A percentile compares a stretch with the other conserved stretches of the same genome.
phyloP scores from a whole-genome alignment of 345 rosid species.

The Mallotus nudiflorus region DNA sequence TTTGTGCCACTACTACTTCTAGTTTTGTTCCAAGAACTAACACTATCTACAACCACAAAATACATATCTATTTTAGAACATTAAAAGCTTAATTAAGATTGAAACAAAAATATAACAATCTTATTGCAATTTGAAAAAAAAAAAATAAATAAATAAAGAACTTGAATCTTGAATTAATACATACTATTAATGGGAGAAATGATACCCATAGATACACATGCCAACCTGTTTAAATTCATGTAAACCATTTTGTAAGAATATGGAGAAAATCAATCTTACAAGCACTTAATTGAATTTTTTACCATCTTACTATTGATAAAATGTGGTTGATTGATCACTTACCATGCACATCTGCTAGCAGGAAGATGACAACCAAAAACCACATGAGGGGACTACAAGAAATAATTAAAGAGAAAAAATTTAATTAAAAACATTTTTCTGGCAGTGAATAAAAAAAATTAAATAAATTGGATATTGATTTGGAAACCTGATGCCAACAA shows the following conservation, averaged over 20 bases:
- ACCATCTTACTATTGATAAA: background rate
- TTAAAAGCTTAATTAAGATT: too few species aligned
- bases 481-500: slow-evolving; percentile 34
- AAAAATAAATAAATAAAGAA: background rate
- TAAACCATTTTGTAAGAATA: background rate
- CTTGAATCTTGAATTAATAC: background rate
- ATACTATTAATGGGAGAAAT: slow-evolving; percentile 22
- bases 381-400: slow-evolving; percentile 36
- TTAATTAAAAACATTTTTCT: too few species aligned
- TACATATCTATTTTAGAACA: too few species aligned
- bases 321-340: background rate
- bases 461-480: too few species aligned
- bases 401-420: background rate
- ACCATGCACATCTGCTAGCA: slow-evolving; percentile 38
- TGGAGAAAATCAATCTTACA: too few species aligned
- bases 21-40: slow-evolving; percentile 60
- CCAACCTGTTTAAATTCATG: slow-evolving; percentile 22
- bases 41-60: slow-evolving; percentile 32
- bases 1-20: slow-evolving; percentile 47
- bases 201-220: slow-evolving; percentile 28
- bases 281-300: too few species aligned
- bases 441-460: too few species aligned
- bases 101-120: too few species aligned
- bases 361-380: slow-evolving; percentile 33
- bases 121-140: too few species aligned